Conservation (phyloP, 345 rosid species). For the Brassica juncea region DNA sequence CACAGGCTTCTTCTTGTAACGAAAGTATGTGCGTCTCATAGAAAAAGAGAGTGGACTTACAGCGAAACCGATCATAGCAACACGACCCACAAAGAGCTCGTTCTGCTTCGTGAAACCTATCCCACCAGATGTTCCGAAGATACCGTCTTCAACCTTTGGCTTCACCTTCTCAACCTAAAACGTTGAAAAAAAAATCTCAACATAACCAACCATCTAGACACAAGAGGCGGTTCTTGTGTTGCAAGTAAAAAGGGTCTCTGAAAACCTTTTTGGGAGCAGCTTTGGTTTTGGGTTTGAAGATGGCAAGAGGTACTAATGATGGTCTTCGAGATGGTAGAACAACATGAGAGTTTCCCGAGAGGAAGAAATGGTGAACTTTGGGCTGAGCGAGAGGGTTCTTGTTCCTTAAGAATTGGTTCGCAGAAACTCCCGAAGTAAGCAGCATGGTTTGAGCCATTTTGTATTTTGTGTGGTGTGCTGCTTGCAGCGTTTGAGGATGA, state of each 20-base stretch:
- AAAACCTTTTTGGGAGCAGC: conserved; percentile 73
- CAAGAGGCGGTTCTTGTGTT: neutral
- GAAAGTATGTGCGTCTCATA: neutral
- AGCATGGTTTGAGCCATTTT: conserved; percentile 85
- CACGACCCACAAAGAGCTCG: conserved; percentile 98
- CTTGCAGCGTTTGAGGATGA: conserved; percentile 11
- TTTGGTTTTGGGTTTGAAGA: conserved; percentile 86
- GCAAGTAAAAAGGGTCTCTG: neutral
- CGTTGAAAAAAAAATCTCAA: neutral
- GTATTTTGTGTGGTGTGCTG: conserved; percentile 5
- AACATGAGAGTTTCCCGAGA: conserved; percentile 38
- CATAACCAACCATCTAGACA: neutral
- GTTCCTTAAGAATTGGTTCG: conserved; percentile 48
- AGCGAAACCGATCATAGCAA: conserved; percentile 97
- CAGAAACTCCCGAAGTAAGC: conserved; percentile 69
- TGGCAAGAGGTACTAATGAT: conserved; percentile 56
- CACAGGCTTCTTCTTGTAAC: neutral
- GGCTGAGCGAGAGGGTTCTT: conserved; percentile 54
- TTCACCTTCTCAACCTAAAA: conserved; percentile 47
- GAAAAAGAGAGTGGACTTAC: conserved; percentile 47
- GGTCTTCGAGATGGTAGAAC: conserved; percentile 25
- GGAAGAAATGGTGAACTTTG: conserved; percentile 54
- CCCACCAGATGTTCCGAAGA: conserved; percentile 96
- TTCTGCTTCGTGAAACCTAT: conserved; percentile 94
- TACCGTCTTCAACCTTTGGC: conserved; percentile 80